phyloP scores from a whole-genome alignment of 148 eudicot species.

The Amaranthus cruentus region DNA sequence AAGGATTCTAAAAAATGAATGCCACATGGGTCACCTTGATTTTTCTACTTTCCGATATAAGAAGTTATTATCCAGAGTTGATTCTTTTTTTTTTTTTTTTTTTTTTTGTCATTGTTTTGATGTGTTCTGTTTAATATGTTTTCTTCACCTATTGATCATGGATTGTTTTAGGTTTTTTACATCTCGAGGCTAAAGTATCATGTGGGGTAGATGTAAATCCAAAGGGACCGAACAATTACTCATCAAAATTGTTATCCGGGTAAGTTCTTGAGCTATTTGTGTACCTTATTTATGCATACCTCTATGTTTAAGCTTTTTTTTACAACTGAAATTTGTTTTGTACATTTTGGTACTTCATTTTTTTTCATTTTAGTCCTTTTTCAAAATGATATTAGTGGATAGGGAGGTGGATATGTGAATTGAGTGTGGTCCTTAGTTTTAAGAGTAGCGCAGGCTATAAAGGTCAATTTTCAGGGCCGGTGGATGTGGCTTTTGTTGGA shows the following conservation, averaged over 20 bases:
- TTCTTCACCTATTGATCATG: not conserved
- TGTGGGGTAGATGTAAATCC: slow-evolving; percentile 54
- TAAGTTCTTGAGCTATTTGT: slow-evolving; percentile 17
- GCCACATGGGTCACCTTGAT: not conserved
- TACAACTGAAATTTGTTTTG: not conserved
- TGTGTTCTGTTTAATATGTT: not conserved
- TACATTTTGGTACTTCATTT: not conserved
- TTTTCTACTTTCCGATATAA: not conserved
- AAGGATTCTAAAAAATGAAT: not conserved
- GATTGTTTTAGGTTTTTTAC: not conserved
- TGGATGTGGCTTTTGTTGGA: no score
- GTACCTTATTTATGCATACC: not conserved
- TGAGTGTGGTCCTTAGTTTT: not conserved
- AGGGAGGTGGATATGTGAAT: not conserved
- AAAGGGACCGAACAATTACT: slow-evolving; percentile 36
- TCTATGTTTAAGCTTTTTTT: not conserved
- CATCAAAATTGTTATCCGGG: slow-evolving; percentile 61
- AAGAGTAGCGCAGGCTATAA: no score
- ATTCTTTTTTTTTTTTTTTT: not conserved
- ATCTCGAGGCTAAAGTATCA: slow-evolving; percentile 40
- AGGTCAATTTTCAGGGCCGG: no score
- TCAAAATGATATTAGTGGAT: not conserved
- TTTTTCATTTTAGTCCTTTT: not conserved
- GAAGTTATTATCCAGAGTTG: not conserved
- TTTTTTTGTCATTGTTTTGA: no score